These are phyloP conservation scores for Sporisorium graminicola DNA, from an alignment of 1,284 basidiomycete genomes.

Conservation along the genomic window DNA sequence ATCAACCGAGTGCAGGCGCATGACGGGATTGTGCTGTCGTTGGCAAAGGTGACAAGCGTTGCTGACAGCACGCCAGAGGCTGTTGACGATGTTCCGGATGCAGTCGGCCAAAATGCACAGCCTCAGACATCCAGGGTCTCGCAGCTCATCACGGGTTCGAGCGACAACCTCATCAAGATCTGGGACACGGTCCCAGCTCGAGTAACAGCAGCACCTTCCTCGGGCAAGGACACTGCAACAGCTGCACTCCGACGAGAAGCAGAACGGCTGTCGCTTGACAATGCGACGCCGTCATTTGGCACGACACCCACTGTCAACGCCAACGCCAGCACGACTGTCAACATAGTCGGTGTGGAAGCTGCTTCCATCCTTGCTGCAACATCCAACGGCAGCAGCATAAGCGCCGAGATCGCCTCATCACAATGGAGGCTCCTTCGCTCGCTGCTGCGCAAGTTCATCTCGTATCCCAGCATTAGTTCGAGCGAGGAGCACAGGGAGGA, in stretches of 20 bases:
- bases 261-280: conserved; percentile 24
- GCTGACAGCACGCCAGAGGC: not conserved
- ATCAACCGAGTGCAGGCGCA: conserved; percentile 62
- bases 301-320: conserved; percentile 14
- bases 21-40: conserved; percentile 35
- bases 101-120: not conserved
- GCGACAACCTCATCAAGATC: conserved; percentile 63
- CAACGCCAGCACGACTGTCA: not conserved
- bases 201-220: not conserved
- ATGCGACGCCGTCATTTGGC: conserved; percentile 5
- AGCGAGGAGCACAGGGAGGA: conserved; percentile 81
- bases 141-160: conserved; percentile 56
- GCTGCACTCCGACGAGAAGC: conserved; percentile 20
- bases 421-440: conserved; percentile 72
- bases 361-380: conserved; percentile 10
- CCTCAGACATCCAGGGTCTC: conserved; percentile 8
- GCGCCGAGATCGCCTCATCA: conserved; percentile 7
- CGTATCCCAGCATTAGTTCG: conserved; percentile 86
- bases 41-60: conserved; percentile 22
- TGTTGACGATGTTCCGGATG: not conserved
- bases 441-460: conserved; percentile 86
- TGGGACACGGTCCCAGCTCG: conserved; percentile 38
- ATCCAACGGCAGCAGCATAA: not conserved
- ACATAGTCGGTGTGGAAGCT: conserved; percentile 11
- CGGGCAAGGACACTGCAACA: not conserved